A percentile compares a stretch with the other conserved stretches of the same genome.
These are phyloP conservation scores for Ustilago bromivora DNA, from an alignment of 1,284 basidiomycete genomes.

Conservation along the genomic window DNA sequence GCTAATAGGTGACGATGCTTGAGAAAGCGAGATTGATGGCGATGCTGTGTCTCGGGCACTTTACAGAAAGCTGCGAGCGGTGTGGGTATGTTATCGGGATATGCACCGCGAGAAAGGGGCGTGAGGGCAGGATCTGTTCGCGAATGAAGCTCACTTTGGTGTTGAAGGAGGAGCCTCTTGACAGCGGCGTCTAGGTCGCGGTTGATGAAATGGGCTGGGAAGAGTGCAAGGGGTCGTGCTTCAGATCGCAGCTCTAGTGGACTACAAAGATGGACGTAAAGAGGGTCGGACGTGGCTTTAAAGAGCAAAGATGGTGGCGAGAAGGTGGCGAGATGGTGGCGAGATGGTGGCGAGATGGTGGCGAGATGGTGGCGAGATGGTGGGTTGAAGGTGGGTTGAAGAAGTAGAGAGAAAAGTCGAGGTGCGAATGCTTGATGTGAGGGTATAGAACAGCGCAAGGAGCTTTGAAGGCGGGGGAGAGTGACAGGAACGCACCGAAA, in stretches of 20 bases:
- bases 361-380: not conserved
- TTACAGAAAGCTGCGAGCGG: not conserved
- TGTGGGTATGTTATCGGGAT: not conserved
- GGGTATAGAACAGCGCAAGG: not conserved
- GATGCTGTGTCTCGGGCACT: not conserved
- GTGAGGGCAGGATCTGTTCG: not conserved
- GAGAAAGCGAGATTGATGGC: not conserved
- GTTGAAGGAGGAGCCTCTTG: not conserved
- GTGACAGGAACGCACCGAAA: not conserved
- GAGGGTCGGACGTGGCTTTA: not conserved
- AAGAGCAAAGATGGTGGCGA: not conserved
- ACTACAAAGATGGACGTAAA: not conserved
- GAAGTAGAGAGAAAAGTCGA: not conserved
- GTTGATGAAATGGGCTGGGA: not conserved
- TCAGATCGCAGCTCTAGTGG: not conserved
- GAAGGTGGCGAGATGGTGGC: not conserved
- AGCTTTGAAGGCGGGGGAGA: not conserved
- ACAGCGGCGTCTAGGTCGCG: not conserved
- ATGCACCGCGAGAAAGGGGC: not conserved
- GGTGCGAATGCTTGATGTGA: not conserved
- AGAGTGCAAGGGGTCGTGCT: slow-evolving; percentile 2
- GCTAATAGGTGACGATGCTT: not conserved
- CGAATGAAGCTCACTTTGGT: not conserved
- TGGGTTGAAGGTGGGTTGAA: not conserved
- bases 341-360: not conserved